Percentiles rank a stretch among this genome's conserved stretches.
phyloP scores from a whole-genome alignment of 805 yeast genomes.

The Saturnispora saitoi region DNA sequence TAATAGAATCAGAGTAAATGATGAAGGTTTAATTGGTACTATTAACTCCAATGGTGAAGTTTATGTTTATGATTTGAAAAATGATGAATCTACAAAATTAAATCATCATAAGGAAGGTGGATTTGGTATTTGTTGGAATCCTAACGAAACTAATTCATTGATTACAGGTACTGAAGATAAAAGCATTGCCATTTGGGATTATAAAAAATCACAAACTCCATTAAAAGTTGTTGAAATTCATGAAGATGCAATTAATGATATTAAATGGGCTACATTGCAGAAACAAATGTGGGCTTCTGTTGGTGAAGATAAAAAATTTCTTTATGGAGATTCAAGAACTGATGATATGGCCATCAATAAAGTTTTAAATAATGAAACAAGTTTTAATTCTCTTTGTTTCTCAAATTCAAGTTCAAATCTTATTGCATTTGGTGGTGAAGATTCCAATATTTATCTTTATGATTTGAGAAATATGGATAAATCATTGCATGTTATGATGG shows the following conservation, averaged over 20 bases:
- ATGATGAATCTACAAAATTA: slow-evolving; percentile 23
- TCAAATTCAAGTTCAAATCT: slow-evolving; percentile 53
- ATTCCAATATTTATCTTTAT: slow-evolving; percentile 55
- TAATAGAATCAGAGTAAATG: slow-evolving; percentile 61
- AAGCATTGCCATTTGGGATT: slow-evolving; percentile 55
- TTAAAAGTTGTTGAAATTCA: slow-evolving; percentile 32
- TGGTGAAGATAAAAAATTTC: slow-evolving; percentile 56
- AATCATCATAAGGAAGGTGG: slow-evolving; percentile 59
- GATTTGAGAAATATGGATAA: slow-evolving; percentile 41
- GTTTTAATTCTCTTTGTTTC: slow-evolving; percentile 58
- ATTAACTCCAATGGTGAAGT: slow-evolving; percentile 62
- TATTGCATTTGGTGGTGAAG: slow-evolving; percentile 62
- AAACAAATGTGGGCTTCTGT: slow-evolving; percentile 56
- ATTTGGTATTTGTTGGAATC: slow-evolving; percentile 66
- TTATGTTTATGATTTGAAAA: slow-evolving; percentile 37
- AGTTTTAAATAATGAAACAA: slow-evolving; percentile 24
- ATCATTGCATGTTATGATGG: slow-evolving; percentile 64
- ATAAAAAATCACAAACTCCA: slow-evolving; percentile 23
- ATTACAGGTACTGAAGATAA: slow-evolving; percentile 61
- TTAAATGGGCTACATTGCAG: slow-evolving; percentile 56
- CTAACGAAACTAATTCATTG: slow-evolving; percentile 37
- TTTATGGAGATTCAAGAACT: slow-evolving; percentile 45
- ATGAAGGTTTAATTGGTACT: slow-evolving; percentile 47
- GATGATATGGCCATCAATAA: slow-evolving; percentile 19
- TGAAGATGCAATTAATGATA: slow-evolving; percentile 62